phyloP scores from a whole-genome alignment of 805 yeast genomes.

The Candida verbasci region DNA sequence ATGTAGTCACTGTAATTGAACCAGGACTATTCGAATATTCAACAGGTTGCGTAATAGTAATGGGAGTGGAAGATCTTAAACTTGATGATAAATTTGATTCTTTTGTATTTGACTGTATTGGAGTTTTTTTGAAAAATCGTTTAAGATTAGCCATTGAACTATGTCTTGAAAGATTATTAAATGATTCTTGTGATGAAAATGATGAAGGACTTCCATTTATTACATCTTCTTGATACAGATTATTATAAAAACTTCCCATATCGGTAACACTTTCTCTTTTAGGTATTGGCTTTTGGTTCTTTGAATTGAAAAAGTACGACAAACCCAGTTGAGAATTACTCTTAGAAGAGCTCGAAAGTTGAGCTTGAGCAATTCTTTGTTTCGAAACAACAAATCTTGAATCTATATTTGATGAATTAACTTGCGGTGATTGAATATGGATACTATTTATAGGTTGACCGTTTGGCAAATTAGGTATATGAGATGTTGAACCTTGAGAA shows the following conservation, averaged over 20 bases:
- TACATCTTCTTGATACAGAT: constrained; percentile 26
- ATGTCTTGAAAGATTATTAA: constrained; percentile 43
- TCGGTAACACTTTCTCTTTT: constrained; percentile 36
- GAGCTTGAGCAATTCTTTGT: constrained; percentile 60
- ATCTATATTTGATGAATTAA: constrained; percentile 59
- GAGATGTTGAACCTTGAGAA: constrained; percentile 14
- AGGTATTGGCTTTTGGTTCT: constrained; percentile 26
- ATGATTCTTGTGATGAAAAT: constrained; percentile 30
- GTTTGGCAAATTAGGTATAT: constrained; percentile 49
- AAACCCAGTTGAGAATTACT: constrained; percentile 41
- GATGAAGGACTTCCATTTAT: constrained; percentile 29
- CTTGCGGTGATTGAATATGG: constrained; percentile 68
- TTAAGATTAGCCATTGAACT: constrained; percentile 77
- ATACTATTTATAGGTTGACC: constrained; percentile 59
- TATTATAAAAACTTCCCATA: constrained; percentile 38
- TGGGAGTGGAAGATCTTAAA: constrained; percentile 15
- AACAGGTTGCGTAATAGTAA: not conserved
- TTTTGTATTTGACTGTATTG: constrained; percentile 14
- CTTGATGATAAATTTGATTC: constrained; percentile 19
- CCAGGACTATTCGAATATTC: constrained; percentile 5
- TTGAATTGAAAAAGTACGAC: constrained; percentile 44
- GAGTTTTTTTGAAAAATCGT: constrained; percentile 58
- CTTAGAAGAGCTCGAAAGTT: constrained; percentile 31
- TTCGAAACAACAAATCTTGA: constrained; percentile 82
- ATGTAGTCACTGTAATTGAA: constrained; percentile 23